These are phyloP conservation scores for Gossypium turneri DNA, from an alignment of 345 rosid genomes.

Conservation along the genomic window DNA sequence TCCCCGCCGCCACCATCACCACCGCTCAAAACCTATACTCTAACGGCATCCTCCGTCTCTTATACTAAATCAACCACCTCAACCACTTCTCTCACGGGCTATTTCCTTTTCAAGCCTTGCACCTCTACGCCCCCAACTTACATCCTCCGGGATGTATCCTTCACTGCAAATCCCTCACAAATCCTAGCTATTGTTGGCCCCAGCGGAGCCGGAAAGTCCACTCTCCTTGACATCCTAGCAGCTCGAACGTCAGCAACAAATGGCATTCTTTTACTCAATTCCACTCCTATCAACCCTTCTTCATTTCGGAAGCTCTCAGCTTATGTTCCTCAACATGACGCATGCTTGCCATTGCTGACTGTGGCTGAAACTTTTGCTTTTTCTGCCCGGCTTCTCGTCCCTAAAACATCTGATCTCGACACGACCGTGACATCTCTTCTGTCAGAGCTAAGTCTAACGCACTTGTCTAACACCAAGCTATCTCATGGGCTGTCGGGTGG, in stretches of 20 bases:
- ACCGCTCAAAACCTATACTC: slow-evolving; percentile 38
- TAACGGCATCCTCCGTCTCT: slow-evolving; percentile 68
- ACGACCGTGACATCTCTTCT: slow-evolving; percentile 51
- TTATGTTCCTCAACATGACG: slow-evolving; percentile 87
- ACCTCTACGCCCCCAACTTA: slow-evolving; percentile 39
- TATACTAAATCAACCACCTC: slow-evolving; percentile 45
- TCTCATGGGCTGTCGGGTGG: slow-evolving; percentile 73
- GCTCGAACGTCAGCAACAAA: slow-evolving; percentile 70
- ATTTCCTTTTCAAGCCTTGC: slow-evolving; percentile 39
- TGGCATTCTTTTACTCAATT: slow-evolving; percentile 66
- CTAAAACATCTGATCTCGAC: slow-evolving; percentile 32
- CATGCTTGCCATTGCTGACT: slow-evolving; percentile 69
- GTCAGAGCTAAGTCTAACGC: slow-evolving; percentile 52
- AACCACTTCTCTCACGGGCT: slow-evolving; percentile 16
- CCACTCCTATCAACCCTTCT: slow-evolving; percentile 68
- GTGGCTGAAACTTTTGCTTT: slow-evolving; percentile 74
- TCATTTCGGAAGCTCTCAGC: slow-evolving; percentile 78
- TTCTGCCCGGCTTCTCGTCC: slow-evolving; percentile 63
- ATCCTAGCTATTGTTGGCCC: slow-evolving; percentile 97
- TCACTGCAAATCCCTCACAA: slow-evolving; percentile 73
- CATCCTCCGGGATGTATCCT: slow-evolving; percentile 63
- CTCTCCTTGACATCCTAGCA: slow-evolving; percentile 89
- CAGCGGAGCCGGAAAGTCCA: slow-evolving; percentile 93
- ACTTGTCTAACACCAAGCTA: slow-evolving; percentile 51
- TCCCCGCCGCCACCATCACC: slow-evolving; percentile 28